Evolutionary conservation across 2,329 filamentous ascomycete genomes (phyloP).

Genomic region (Ascochyta lentis): DNA sequence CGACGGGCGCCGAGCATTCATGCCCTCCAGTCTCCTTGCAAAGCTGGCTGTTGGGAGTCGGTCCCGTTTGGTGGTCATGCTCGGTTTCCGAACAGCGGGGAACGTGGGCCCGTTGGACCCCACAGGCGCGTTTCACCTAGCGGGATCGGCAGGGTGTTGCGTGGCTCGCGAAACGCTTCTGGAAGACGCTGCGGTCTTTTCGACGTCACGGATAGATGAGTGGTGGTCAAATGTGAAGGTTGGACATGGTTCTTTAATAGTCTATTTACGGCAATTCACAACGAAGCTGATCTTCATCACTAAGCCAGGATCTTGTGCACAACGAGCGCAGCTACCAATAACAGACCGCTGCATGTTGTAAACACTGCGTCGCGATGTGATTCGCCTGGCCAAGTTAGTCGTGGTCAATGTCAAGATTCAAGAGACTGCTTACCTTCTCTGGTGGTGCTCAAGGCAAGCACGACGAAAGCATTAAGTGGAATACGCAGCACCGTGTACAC

Average conservation of each 20-base stretch:
- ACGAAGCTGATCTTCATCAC: conserved; percentile 3
- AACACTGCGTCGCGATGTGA: conserved; percentile 41
- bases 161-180: conserved; percentile 11
- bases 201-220: conserved; percentile 10
- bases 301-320: conserved; percentile 35
- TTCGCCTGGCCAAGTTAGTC: conserved; percentile 33
- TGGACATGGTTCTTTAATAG: neutral
- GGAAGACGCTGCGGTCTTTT: conserved; percentile 1
- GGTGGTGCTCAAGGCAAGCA: conserved; percentile 42
- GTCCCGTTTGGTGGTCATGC: conserved; percentile 5
- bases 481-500: conserved; percentile 65
- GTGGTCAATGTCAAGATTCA: neutral
- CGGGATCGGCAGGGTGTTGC: conserved; percentile 14
- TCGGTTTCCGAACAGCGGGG: conserved; percentile 22
- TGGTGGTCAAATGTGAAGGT: conserved; percentile 4
- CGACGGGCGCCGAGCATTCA: conserved; percentile 11
- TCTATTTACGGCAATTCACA: conserved; percentile 16
- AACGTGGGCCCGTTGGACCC: conserved; percentile 8
- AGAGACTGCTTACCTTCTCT: conserved; percentile 35
- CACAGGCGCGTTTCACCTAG: conserved; percentile 16
- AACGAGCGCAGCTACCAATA: conserved; percentile 36
- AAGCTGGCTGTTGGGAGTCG: neutral
- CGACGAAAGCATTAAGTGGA: conserved; percentile 59
- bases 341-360: conserved; percentile 37
- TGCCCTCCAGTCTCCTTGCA: conserved; percentile 9